Conservation (phyloP, 768 basidiomycete species). For the Lepiota venenata region DNA sequence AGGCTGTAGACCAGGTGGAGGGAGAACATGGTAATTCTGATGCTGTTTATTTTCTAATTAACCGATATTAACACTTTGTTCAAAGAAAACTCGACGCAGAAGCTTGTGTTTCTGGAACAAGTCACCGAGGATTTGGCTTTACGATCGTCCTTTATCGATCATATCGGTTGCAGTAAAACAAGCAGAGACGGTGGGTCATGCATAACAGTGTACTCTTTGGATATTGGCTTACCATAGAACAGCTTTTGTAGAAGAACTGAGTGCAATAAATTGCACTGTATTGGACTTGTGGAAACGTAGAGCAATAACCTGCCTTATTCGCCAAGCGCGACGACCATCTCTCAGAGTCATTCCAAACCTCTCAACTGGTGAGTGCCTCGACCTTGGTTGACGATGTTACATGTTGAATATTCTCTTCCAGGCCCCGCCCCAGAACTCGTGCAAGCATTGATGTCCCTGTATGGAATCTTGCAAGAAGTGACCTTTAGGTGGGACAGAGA, state of each 20-base stretch:
- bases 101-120: constrained; percentile 46
- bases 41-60: not conserved
- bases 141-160: constrained; percentile 38
- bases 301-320: not conserved
- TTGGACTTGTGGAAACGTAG: constrained; percentile 3
- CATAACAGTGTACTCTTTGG: not conserved
- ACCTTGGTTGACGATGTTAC: not conserved
- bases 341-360: constrained; percentile 2
- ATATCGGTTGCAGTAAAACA: constrained; percentile 39
- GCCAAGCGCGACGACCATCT: not conserved
- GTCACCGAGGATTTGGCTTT: constrained; percentile 45
- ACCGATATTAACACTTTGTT: constrained; percentile 16
- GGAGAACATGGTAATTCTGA: constrained; percentile 29
- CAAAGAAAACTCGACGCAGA: constrained; percentile 5
- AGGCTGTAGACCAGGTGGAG: constrained; percentile 26
- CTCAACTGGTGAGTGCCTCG: constrained; percentile 1
- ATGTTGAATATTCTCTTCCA: not conserved
- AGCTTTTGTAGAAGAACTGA: constrained; percentile 3
- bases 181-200: constrained; percentile 22
- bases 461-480: constrained; percentile 51
- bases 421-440: constrained; percentile 54
- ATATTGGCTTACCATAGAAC: not conserved
- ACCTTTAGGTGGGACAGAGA: constrained; percentile 19
- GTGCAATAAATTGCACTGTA: not conserved
- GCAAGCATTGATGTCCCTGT: constrained; percentile 51